Percentiles rank a stretch among this genome's conserved stretches.
Evolutionary conservation across 371 early-diverging fungal species (phyloP).

Genomic region (Mortierella sp.): DNA sequence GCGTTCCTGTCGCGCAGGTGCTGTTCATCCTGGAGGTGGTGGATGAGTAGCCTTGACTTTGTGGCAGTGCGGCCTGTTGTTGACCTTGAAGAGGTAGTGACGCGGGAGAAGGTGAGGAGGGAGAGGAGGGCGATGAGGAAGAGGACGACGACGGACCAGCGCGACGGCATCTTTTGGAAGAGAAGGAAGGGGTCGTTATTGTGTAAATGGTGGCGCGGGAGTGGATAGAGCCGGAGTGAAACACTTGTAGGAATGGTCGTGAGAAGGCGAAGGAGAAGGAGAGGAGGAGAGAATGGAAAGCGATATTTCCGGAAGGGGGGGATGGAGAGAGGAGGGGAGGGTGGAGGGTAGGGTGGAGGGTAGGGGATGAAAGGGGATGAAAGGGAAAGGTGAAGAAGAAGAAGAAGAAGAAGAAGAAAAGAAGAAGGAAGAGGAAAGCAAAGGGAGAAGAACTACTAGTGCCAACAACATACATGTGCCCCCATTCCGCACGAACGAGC

Average conservation of each 20-base stretch:
- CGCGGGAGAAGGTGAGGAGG: slow-evolving; percentile 43
- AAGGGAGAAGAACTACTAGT: too few relatives aligned
- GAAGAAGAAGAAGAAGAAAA: background rate
- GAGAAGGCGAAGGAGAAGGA: background rate
- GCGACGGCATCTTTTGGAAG: slow-evolving; percentile 28
- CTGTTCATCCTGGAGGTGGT: slow-evolving; percentile 51
- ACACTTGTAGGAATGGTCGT: background rate
- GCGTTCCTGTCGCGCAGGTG: slow-evolving; percentile 38
- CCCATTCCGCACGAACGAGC: background rate
- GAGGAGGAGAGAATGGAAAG: background rate
- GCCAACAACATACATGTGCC: too few relatives aligned
- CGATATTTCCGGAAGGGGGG: slow-evolving; percentile 7
- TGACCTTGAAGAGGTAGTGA: slow-evolving; percentile 12
- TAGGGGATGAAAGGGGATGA: background rate
- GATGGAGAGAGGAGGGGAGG: slow-evolving; percentile 3
- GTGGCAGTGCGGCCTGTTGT: background rate
- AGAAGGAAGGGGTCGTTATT: slow-evolving; percentile 38
- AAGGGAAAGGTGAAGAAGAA: background rate
- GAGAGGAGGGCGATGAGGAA: slow-evolving; percentile 37
- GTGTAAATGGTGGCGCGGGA: slow-evolving; percentile 9
- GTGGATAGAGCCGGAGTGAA: slow-evolving; percentile 11
- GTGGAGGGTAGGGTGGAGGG: background rate
- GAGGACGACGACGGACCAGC: slow-evolving; percentile 39
- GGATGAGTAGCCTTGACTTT: slow-evolving; percentile 7
- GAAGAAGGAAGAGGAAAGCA: background rate